Conservation (phyloP, 495 filamentous ascomycete genomes). For the Darksidea phi region DNA sequence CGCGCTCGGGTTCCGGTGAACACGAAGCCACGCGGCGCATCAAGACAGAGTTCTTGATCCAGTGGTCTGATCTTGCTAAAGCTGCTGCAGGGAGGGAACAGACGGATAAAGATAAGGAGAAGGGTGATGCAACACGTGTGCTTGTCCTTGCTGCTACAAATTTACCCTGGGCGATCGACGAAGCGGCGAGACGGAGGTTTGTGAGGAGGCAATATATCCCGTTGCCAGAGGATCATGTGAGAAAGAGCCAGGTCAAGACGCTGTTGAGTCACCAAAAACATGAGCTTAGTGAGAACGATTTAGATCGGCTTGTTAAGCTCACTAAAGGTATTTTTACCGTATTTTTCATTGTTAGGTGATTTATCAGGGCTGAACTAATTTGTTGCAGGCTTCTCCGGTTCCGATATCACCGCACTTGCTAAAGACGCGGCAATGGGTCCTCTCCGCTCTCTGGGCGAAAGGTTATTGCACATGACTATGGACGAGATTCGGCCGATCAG, state of each 20-base stretch:
- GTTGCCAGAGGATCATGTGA: constrained; percentile 77
- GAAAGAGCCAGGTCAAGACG: constrained; percentile 71
- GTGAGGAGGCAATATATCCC: constrained; percentile 96
- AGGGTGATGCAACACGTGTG: constrained; percentile 83
- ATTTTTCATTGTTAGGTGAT: background rate
- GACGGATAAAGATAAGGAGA: constrained; percentile 62
- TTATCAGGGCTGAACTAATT: background rate
- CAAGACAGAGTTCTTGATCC: constrained; percentile 97
- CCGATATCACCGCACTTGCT: constrained; percentile 93
- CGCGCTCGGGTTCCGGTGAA: constrained; percentile 78
- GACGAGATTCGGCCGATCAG: constrained; percentile 89
- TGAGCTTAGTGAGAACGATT: constrained; percentile 68
- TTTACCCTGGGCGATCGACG: constrained; percentile 96
- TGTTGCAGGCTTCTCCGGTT: constrained; percentile 82
- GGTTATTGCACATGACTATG: constrained; percentile 82
- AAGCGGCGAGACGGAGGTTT: constrained; percentile 87
- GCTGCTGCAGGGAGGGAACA: constrained; percentile 85
- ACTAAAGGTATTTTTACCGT: constrained; percentile 68
- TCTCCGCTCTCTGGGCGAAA: constrained; percentile 85
- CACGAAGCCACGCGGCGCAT: constrained; percentile 91
- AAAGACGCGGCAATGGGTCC: constrained; percentile 99
- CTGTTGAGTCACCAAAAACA: constrained; percentile 87
- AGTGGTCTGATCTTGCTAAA: constrained; percentile 91
- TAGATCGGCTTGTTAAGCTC: constrained; percentile 70
- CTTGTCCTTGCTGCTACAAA: constrained; percentile 96